Conservation (phyloP, 2,329 filamentous ascomycete species). For the Beauveria sp. region DNA sequence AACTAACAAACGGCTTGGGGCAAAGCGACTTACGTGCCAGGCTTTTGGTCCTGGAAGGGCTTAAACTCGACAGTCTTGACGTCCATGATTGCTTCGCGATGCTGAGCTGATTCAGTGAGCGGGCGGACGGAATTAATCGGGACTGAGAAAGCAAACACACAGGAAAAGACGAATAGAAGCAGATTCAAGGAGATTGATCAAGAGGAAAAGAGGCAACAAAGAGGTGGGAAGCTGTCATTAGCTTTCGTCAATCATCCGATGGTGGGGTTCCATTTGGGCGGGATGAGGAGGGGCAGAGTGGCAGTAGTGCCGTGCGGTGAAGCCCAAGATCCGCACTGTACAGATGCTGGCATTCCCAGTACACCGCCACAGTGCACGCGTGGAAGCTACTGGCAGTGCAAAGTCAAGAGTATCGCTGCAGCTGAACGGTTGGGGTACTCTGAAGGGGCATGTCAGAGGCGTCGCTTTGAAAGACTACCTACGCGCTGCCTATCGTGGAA, state of each 20-base stretch:
- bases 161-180: constrained; percentile 6
- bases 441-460: background rate
- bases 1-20: background rate
- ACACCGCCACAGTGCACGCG: constrained; percentile 10
- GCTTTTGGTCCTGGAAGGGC: constrained; percentile 94
- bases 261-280: constrained; percentile 9
- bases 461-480: background rate
- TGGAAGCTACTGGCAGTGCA: background rate
- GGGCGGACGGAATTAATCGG: background rate
- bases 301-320: background rate
- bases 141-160: background rate
- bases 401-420: background rate
- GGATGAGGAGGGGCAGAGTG: constrained; percentile 8
- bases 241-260: constrained; percentile 8
- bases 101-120: constrained; percentile 5
- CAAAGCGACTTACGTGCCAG: constrained; percentile 76
- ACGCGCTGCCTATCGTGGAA: background rate
- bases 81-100: constrained; percentile 48
- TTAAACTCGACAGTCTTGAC: constrained; percentile 72
- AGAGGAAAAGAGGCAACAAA: constrained; percentile 13
- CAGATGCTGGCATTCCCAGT: background rate
- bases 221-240: constrained; percentile 9
- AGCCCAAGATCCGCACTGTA: constrained; percentile 9
- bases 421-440: background rate
- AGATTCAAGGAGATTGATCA: constrained; percentile 14